Evolutionary conservation across 2,329 filamentous ascomycete species (phyloP).

Genomic region (Hypoxylon sp.): DNA sequence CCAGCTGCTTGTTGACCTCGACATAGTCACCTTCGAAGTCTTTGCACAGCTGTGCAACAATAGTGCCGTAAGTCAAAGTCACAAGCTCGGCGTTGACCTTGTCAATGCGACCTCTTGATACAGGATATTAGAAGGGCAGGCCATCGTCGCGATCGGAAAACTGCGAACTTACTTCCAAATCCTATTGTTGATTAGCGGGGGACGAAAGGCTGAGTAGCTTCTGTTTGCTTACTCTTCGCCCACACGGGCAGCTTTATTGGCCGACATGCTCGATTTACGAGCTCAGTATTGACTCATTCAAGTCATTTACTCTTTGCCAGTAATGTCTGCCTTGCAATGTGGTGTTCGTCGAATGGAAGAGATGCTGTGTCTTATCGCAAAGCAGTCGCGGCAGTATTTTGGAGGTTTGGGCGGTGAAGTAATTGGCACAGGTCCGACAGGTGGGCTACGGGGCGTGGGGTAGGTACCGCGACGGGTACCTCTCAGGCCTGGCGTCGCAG

Average conservation of each 20-base stretch:
- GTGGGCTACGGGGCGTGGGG: conserved; percentile 2
- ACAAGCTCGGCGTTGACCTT: conserved; percentile 99
- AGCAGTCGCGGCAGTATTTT: conserved; percentile 20
- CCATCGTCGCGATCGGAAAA: conserved; percentile 4
- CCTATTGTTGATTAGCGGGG: conserved; percentile 59
- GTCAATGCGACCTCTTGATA: conserved; percentile 85
- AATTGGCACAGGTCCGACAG: not conserved
- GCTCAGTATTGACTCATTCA: conserved; percentile 39
- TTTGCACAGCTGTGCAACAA: conserved; percentile 95
- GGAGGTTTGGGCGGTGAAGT: conserved; percentile 17
- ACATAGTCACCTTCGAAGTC: conserved; percentile 95
- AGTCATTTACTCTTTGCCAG: conserved; percentile 42
- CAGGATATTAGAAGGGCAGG: conserved; percentile 30
- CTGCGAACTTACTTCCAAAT: conserved; percentile 85
- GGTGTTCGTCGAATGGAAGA: not conserved
- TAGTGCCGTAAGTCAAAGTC: conserved; percentile 96
- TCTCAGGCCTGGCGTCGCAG: not conserved
- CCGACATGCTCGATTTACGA: conserved; percentile 61
- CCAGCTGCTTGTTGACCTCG: conserved; percentile 96
- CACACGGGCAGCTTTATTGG: conserved; percentile 70
- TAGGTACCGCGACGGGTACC: not conserved
- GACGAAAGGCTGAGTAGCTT: conserved; percentile 5
- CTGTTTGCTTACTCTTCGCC: conserved; percentile 68
- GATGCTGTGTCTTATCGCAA: not conserved
- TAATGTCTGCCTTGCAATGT: not conserved